Percentiles rank a stretch among this genome's conserved stretches.
Evolutionary conservation across 2,329 filamentous ascomycete genomes (phyloP).

Genomic region (Xylaria sp.): DNA sequence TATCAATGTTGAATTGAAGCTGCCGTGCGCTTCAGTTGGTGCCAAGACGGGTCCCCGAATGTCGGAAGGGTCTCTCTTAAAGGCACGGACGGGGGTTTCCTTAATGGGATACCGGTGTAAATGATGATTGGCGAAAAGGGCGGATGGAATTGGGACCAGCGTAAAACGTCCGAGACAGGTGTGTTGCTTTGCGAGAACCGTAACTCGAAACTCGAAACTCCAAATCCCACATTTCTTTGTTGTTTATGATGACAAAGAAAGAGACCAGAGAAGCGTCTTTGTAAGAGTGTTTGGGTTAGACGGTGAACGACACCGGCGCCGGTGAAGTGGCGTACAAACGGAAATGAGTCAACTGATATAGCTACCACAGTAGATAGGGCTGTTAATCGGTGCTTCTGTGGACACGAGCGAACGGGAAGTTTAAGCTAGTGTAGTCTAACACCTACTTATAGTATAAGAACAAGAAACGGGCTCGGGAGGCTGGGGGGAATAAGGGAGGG

Average conservation of each 20-base stretch:
- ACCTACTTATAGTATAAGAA: constrained; percentile 11
- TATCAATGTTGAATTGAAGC: constrained; percentile 41
- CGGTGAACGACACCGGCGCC: constrained; percentile 30
- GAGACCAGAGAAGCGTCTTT: background rate
- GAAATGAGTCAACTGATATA: constrained; percentile 39
- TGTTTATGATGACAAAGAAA: constrained; percentile 10
- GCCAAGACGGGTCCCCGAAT: constrained; percentile 42
- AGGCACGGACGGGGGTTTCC: constrained; percentile 44
- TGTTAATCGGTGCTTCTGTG: constrained; percentile 41
- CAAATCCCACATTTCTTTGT: constrained; percentile 25
- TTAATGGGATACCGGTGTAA: constrained; percentile 31
- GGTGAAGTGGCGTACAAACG: constrained; percentile 32
- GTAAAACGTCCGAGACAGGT: constrained; percentile 18
- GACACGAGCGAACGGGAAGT: constrained; percentile 24
- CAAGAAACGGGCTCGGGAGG: constrained; percentile 7
- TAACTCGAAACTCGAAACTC: constrained; percentile 19
- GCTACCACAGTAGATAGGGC: constrained; percentile 39
- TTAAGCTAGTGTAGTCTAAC: constrained; percentile 9
- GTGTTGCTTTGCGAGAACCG: constrained; percentile 28
- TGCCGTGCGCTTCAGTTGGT: constrained; percentile 35
- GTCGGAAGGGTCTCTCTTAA: constrained; percentile 45
- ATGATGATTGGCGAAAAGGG: constrained; percentile 43
- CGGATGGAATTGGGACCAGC: constrained; percentile 24
- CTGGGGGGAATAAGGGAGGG: background rate
- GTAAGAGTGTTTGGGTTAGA: background rate